Percentiles rank a stretch among this genome's conserved stretches.
These are phyloP conservation scores for Ottelia alismoides DNA, from an alignment of 106 monocot species.

Conservation along the genomic window DNA sequence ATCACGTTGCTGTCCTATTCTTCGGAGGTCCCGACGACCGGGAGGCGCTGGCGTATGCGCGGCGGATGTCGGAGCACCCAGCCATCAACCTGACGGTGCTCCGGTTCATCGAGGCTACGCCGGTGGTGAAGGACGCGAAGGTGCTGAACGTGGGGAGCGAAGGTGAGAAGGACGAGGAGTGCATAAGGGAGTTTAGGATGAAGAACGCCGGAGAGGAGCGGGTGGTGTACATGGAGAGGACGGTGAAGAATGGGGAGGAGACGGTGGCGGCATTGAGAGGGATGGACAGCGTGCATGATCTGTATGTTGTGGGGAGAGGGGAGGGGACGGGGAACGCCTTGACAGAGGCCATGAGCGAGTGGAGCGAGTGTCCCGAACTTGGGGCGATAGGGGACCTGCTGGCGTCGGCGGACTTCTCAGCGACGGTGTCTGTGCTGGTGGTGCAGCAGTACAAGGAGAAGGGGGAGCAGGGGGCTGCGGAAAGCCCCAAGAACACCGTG, in stretches of 20 bases:
- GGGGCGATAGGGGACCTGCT: slow-evolving; percentile 16
- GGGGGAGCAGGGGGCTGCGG: no score
- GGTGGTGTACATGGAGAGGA: not conserved
- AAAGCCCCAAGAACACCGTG: no score
- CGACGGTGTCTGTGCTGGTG: slow-evolving; percentile 6
- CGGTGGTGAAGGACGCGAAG: no score
- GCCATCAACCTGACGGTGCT: no score
- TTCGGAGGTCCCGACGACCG: not conserved
- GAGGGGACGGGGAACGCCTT: not conserved
- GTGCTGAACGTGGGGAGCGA: slow-evolving; percentile 8
- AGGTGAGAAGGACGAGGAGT: slow-evolving; percentile 19
- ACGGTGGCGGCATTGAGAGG: not conserved
- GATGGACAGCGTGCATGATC: not conserved
- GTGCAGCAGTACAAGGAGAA: slow-evolving; percentile 7
- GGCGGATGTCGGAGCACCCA: no score
- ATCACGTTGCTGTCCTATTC: not conserved
- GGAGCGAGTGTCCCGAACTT: slow-evolving; percentile 22
- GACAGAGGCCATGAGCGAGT: slow-evolving; percentile 6
- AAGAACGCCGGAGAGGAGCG: not conserved
- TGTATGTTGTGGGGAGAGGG: slow-evolving; percentile 2
- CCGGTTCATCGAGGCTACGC: no score
- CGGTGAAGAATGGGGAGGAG: slow-evolving; percentile 3
- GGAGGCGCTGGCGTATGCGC: no score
- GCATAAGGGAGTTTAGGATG: not conserved
- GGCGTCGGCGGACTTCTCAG: slow-evolving; percentile 8